Evolutionary conservation across 345 rosid species (phyloP).

Genomic region (Clausena lansium): DNA sequence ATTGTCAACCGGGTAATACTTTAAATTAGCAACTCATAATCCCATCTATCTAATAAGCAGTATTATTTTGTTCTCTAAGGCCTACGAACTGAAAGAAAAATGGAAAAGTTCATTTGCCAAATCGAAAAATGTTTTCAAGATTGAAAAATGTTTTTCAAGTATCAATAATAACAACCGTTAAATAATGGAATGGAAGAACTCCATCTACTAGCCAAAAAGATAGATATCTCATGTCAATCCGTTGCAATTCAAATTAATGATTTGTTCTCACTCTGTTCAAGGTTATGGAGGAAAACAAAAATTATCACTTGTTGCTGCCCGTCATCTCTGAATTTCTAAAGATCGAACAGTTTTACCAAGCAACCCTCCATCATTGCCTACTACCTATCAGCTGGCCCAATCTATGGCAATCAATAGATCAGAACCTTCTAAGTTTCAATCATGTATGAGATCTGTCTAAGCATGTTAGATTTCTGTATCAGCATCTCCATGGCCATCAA

Average conservation of each 20-base stretch:
- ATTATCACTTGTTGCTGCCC: not conserved
- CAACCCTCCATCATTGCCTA: not conserved
- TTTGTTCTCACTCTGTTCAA: not conserved
- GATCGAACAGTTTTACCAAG: not conserved
- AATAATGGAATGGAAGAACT: not conserved
- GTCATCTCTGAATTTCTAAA: not conserved
- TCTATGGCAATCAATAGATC: not conserved
- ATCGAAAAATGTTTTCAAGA: too few relatives aligned
- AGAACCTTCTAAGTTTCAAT: not conserved
- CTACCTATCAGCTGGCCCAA: not conserved
- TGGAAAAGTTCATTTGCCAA: not conserved
- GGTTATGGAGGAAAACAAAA: not conserved
- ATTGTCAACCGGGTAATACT: not conserved
- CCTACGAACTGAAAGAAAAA: not conserved
- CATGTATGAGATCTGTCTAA: not conserved
- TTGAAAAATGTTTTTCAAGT: not conserved
- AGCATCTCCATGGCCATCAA: too few relatives aligned
- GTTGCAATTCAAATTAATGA: not conserved
- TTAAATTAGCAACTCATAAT: not conserved
- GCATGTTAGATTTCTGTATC: too few relatives aligned
- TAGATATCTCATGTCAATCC: not conserved
- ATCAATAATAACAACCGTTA: not conserved
- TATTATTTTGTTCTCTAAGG: not conserved
- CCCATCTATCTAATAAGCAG: not conserved
- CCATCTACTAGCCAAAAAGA: not conserved